Base-by-base conservation (phyloP, 495 filamentous ascomycete species). In the Filosporella fistucella region DNA sequence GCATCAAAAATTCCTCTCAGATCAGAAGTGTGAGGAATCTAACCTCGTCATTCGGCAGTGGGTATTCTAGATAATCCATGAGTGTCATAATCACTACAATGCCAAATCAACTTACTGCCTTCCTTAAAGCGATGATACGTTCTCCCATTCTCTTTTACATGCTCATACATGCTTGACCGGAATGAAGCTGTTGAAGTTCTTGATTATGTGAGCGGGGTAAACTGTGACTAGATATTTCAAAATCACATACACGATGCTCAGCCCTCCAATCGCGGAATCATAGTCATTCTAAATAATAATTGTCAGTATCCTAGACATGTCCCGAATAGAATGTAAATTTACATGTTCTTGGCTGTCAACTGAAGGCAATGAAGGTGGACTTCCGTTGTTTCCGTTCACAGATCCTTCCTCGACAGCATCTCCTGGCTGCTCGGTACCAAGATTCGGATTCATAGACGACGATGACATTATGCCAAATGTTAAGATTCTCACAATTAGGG, bases 111-210 rank as follows among this genome's bases (percentile, higher is more conserved):
- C 55, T 49, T 22, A 68, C 63, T 65, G 18, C 65, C 63, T 49
- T 66, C 40, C 44, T 65, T 63, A 47, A 63, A 69, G 28, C 42
- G 43, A 49, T 68, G 62, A 38, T 61, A 69, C 5, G 64, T 67
- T 24, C 65, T 39, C 21, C 64, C 63, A 37, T 66, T 46, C 35
- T 68, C 63, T 26, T 65, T 43, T 0, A 44, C n/a, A 44, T 49
- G 59, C 58, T 46, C 57, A 62, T 37, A 53, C 20, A 39, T 30
- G 23, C 32, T 43, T 16, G 38, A 36, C 38, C 39, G 17, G 13
- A 49, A 32, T 9, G 36, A 42, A 5, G 47, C 16, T 8, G 47
- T 40, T 1, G 45, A 40, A 4, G 34, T 36, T 12, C 45, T 48
- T 37, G 7, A 17, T 10, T 37, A 16, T 18, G 9, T 10, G 34